Evolutionary conservation across 2,329 filamentous ascomycete species (phyloP).

Genomic region (Fusarium buharicum): DNA sequence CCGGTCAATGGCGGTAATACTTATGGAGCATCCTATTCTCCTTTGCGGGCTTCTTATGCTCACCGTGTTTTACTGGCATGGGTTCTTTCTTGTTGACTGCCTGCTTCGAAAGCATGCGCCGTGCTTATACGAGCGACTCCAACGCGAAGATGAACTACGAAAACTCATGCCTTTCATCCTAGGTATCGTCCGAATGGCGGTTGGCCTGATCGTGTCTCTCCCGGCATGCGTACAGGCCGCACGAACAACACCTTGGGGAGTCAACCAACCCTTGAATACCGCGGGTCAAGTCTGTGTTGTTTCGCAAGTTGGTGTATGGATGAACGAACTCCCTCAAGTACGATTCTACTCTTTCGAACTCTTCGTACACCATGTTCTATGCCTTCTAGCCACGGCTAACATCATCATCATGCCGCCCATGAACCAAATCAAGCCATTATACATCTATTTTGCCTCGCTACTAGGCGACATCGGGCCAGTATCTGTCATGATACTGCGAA

Average conservation of each 20-base stretch:
- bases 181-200: conserved; percentile 37
- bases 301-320: conserved; percentile 42
- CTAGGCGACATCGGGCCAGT: conserved; percentile 40
- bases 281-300: conserved; percentile 41
- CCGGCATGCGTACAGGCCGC: conserved; percentile 36
- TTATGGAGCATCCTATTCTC: conserved; percentile 28
- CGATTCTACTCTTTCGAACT: conserved; percentile 34
- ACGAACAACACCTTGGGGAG: conserved; percentile 37
- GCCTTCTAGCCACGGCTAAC: conserved; percentile 38
- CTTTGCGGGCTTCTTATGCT: conserved; percentile 33
- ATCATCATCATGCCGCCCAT: conserved; percentile 35
- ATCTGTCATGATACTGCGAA: conserved; percentile 35
- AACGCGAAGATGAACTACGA: conserved; percentile 18
- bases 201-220: conserved; percentile 43
- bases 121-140: conserved; percentile 22
- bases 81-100: conserved; percentile 20
- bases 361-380: conserved; percentile 43
- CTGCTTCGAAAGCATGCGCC: conserved; percentile 26
- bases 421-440: conserved; percentile 44
- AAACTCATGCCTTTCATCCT: conserved; percentile 34
- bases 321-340: conserved; percentile 32
- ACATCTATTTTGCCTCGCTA: conserved; percentile 43
- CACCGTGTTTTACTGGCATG: conserved; percentile 38
- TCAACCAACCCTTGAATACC: conserved; percentile 30
- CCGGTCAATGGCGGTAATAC: neutral